These are phyloP conservation scores for Chrysochromulina tobinii DNA, from an alignment of 78 protist genomes.

Conservation along the genomic window DNA sequence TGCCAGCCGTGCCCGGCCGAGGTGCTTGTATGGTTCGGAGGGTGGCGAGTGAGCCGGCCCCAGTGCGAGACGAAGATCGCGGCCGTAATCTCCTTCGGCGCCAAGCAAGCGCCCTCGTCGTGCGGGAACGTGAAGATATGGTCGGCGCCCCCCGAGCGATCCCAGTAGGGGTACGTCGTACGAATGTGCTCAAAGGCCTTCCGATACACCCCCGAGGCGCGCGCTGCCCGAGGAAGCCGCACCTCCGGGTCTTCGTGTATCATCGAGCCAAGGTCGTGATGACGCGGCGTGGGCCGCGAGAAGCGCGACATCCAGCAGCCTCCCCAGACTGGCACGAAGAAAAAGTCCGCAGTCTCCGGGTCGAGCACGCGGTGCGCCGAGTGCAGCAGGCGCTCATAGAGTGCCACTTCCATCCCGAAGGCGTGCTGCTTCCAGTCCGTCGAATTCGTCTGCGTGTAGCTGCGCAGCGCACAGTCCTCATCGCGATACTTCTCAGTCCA, in stretches of 20 bases:
- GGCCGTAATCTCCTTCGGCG: not conserved
- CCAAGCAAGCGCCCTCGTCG: slow-evolving; percentile 24
- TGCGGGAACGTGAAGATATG: not conserved
- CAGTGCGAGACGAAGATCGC: not conserved
- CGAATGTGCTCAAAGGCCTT: not conserved
- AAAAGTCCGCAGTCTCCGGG: slow-evolving; percentile 6
- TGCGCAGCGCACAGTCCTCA: not conserved
- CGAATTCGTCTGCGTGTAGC: not conserved
- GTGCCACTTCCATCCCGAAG: not conserved
- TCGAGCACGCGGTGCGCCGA: not conserved
- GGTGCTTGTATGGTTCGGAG: not conserved
- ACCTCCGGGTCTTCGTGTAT: not conserved
- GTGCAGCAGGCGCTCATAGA: not conserved
- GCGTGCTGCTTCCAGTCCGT: not conserved
- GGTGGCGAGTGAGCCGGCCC: not conserved
- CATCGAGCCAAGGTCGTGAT: not conserved
- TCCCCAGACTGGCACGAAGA: not conserved
- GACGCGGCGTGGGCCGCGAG: slow-evolving; percentile 2
- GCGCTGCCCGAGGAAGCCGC: not conserved
- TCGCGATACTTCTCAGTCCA: not conserved
- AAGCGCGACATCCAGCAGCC: slow-evolving; percentile 7
- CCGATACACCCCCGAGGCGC: not conserved
- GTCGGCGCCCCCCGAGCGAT: not conserved
- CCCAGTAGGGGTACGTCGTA: not conserved
- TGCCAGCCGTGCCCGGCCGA: not conserved